phyloP scores from a whole-genome alignment of 73 alveolate genomes.

The Paramecium biaurelia region DNA sequence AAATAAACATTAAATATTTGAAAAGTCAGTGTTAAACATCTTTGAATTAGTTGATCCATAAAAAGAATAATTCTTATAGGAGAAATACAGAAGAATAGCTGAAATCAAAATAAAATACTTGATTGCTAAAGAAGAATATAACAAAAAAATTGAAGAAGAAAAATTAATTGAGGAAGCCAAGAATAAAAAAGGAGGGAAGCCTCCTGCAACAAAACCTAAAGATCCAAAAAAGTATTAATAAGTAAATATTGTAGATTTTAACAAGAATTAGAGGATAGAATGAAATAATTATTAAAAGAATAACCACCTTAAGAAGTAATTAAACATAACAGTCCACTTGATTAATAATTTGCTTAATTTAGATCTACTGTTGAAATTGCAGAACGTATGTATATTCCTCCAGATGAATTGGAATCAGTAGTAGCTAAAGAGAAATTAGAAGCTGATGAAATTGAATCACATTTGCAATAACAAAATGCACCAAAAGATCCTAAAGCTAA shows the following conservation, averaged over 20 bases:
- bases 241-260: neutral
- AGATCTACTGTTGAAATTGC: conserved; percentile 7
- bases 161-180: conserved; percentile 57
- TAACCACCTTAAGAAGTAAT: neutral
- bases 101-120: conserved; percentile 16
- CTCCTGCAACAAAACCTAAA: conserved; percentile 55
- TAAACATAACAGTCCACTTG: neutral
- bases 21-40: neutral
- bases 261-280: conserved; percentile 56
- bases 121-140: conserved; percentile 56
- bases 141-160: conserved; percentile 60
- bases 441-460: conserved; percentile 21
- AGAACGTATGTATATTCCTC: conserved; percentile 1
- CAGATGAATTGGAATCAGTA: conserved; percentile 24
- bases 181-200: conserved; percentile 47
- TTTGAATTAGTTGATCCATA: conserved; percentile 44
- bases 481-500: conserved; percentile 65
- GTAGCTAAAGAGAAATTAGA: neutral
- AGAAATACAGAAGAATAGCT: conserved; percentile 32
- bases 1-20: conserved; percentile 25
- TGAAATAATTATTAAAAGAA: conserved; percentile 47
- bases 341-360: neutral
- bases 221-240: conserved; percentile 59
- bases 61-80: neutral
- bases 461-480: neutral